Evolutionary conservation across 176 grass and related monocot genomes (phyloP), one percentile per base, ranked within the genome.

Genomic region (Avena eriantha): DNA sequence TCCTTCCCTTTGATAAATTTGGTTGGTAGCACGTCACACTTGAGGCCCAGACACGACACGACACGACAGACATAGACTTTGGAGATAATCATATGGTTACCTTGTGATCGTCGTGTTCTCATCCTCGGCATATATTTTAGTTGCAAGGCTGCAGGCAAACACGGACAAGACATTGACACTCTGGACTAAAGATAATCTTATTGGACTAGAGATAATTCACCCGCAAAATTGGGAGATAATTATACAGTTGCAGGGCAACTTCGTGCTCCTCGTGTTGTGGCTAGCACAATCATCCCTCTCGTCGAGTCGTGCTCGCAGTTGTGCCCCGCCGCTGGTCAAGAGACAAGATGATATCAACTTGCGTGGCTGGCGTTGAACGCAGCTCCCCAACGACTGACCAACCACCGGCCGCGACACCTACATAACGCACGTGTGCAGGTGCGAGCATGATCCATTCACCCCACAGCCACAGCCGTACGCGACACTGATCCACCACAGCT

Each of bases 351-450:
- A 9, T 24, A 9, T 73, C 6, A 1, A 26, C 43, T 49, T 73
- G 43, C 12, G 14, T 73, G 71, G 41, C 5, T 49, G 71, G 13
- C 0, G 12, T 74, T 49, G 71, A 74, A 74, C 11, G 12, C n/a
- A 1, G 43, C n/a, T 49, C n/a, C 12, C n/a, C 71, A 49, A 48
- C 72, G n/a, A 74, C 71, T 4, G 73, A 53, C 41, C 35, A 76
- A 31, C 73, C 24, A 76, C 74, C 49, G 17, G 26, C 74, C 2
- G 4, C 49, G 49, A 77, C 49, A 10, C 19, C 4, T 77, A 77
- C 49, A 77, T 21, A 77, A 76, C 16, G 47, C 73, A 76, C 22
- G 67, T 70, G 67, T 43, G 35, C 67, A 41, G 67, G 34, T 41
- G 35, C 35, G 13, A 76, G 47, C 73, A 29, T 10, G 54, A 77